phyloP scores from a whole-genome alignment of 2,329 filamentous ascomycete genomes.

The Harringtonia aguacate region DNA sequence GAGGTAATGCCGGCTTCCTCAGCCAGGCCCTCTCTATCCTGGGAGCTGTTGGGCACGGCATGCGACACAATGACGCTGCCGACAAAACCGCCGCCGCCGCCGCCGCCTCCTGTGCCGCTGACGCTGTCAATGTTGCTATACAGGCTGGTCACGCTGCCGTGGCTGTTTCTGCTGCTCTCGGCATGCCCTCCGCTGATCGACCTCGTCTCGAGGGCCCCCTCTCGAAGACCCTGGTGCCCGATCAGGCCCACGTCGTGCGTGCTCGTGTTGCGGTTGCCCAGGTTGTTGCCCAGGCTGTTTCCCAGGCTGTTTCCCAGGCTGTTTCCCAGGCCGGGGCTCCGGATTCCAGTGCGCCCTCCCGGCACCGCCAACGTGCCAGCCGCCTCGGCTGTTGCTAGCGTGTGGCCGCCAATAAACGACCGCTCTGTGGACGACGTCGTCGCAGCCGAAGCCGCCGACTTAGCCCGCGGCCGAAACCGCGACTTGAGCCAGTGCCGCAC shows the following conservation, averaged over 20 bases:
- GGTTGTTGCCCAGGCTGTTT: no score
- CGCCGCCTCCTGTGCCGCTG: no score
- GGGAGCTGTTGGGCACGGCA: background rate
- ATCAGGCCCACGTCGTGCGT: slow-evolving; percentile 24
- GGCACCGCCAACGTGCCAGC: background rate
- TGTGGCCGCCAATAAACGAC: slow-evolving; percentile 31
- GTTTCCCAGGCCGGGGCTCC: no score
- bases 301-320: no score
- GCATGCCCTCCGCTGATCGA: no score
- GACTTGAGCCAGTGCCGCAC: slow-evolving; percentile 33
- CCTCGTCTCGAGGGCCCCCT: no score
- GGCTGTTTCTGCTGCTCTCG: background rate
- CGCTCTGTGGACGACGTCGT: background rate
- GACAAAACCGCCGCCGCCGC: background rate
- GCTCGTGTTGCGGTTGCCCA: slow-evolving; percentile 13
- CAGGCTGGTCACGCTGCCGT: background rate
- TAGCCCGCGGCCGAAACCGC: slow-evolving; percentile 24
- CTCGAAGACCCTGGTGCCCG: no score
- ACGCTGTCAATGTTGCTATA: background rate
- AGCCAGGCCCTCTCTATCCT: background rate
- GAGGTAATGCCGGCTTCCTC: no score
- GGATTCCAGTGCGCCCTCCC: slow-evolving; percentile 11
- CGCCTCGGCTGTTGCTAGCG: slow-evolving; percentile 18
- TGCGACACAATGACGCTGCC: background rate
- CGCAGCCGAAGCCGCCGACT: slow-evolving; percentile 13